phyloP scores from a whole-genome alignment of 352 stramenopile species.

The Pythium plurisporium region DNA sequence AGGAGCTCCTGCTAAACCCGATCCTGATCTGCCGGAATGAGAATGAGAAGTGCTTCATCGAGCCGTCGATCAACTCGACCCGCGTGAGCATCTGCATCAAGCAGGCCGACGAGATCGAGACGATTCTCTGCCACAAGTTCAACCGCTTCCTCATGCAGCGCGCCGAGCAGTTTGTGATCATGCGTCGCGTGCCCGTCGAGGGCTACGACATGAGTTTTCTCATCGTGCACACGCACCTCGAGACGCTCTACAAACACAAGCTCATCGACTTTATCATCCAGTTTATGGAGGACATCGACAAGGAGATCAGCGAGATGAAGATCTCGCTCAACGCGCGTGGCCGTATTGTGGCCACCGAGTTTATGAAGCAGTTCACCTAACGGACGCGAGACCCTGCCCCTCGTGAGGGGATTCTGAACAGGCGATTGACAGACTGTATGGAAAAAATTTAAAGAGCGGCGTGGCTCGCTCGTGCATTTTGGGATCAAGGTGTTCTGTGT shows the following conservation, averaged over 20 bases:
- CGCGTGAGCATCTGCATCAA: constrained; percentile 95
- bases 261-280: constrained; percentile 97
- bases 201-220: constrained; percentile 97
- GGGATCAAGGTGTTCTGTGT: constrained; percentile 6
- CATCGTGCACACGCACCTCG: constrained; percentile 91
- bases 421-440: too few relatives aligned
- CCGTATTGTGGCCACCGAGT: constrained; percentile 91
- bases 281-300: constrained; percentile 98
- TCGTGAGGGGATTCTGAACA: too few relatives aligned
- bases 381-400: not conserved
- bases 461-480: too few relatives aligned
- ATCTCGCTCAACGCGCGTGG: constrained; percentile 94
- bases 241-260: constrained; percentile 96
- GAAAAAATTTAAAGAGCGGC: not conserved
- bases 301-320: constrained; percentile 97
- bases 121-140: constrained; percentile 94
- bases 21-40: constrained; percentile 93
- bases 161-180: constrained; percentile 94
- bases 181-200: constrained; percentile 88
- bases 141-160: constrained; percentile 95
- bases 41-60: constrained; percentile 92
- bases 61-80: constrained; percentile 94
- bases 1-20: constrained; percentile 92
- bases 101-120: constrained; percentile 93
- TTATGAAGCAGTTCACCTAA: constrained; percentile 92